Evolutionary conservation across 2,329 filamentous ascomycete species (phyloP).

Genomic region (Penicillium expansum): DNA sequence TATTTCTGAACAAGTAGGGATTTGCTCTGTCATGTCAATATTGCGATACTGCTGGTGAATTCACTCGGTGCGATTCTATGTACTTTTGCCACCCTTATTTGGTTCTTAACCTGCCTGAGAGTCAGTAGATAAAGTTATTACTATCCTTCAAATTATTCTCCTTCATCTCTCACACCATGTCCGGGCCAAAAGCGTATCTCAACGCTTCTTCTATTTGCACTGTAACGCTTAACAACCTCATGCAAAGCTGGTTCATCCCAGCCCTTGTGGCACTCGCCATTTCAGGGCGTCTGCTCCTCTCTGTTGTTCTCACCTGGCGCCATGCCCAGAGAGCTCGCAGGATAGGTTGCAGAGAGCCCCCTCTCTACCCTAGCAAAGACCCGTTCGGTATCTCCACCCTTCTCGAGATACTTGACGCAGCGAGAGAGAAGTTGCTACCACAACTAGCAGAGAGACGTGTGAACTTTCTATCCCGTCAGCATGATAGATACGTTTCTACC

Average conservation of each 20-base stretch:
- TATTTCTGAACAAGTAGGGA: background rate
- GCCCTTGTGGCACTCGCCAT: background rate
- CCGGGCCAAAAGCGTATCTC: background rate
- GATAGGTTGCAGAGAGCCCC: background rate
- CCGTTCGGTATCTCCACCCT: background rate
- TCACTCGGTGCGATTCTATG: background rate
- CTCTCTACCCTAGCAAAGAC: background rate
- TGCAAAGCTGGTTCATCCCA: background rate
- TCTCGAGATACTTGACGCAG: background rate
- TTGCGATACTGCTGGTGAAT: background rate
- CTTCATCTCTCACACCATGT: background rate
- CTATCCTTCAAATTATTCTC: background rate
- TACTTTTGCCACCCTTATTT: background rate
- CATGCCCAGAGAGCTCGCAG: background rate
- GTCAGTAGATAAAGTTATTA: background rate
- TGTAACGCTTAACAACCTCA: background rate
- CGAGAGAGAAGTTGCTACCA: background rate
- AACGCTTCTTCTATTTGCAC: background rate
- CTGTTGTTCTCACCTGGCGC: background rate
- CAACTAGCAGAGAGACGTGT: background rate
- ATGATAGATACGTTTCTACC: background rate
- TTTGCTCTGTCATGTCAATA: background rate
- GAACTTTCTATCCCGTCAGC: background rate
- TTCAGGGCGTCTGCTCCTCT: background rate
- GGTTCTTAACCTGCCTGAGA: background rate